phyloP scores from a whole-genome alignment of 495 filamentous ascomycete species.

The Penicillium fimorum region DNA sequence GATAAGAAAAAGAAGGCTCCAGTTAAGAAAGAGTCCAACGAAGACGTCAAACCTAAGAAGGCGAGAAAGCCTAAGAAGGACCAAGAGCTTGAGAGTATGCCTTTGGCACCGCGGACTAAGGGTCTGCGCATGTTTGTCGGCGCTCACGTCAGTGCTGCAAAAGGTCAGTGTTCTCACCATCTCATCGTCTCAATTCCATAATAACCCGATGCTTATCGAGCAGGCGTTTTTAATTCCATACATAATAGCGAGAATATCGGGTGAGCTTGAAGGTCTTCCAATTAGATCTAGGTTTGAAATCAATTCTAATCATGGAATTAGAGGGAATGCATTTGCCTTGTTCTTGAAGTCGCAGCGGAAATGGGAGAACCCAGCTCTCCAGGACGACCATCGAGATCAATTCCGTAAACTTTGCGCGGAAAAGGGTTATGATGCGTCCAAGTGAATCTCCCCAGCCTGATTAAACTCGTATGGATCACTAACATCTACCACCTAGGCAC shows the following conservation, averaged over 20 bases:
- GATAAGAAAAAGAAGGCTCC: slow-evolving; percentile 5
- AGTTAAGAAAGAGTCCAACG: slow-evolving; percentile 24
- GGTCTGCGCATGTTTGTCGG: slow-evolving; percentile 82
- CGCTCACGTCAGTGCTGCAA: slow-evolving; percentile 86
- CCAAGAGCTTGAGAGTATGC: slow-evolving; percentile 52
- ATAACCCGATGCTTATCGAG: not conserved
- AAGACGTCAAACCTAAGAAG: slow-evolving; percentile 18
- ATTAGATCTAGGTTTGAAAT: not conserved
- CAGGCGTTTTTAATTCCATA: slow-evolving; percentile 86
- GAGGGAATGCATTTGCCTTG: slow-evolving; percentile 87
- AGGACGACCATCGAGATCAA: slow-evolving; percentile 59
- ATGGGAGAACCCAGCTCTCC: slow-evolving; percentile 82
- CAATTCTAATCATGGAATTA: slow-evolving; percentile 25
- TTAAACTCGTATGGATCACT: not conserved
- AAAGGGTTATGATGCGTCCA: slow-evolving; percentile 68
- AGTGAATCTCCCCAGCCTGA: slow-evolving; percentile 32
- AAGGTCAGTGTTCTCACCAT: slow-evolving; percentile 55
- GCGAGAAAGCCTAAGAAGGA: slow-evolving; percentile 42
- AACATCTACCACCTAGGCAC: slow-evolving; percentile 43
- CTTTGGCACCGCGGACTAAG: slow-evolving; percentile 64
- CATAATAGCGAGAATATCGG: slow-evolving; percentile 76
- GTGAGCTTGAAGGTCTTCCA: slow-evolving; percentile 23
- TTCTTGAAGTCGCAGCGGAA: slow-evolving; percentile 96
- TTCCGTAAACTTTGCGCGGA: slow-evolving; percentile 66
- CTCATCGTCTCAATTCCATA: not conserved